These are phyloP conservation scores for Balamuthia mandrillaris DNA, from an alignment of 208 protist genomes.

Conservation along the genomic window DNA sequence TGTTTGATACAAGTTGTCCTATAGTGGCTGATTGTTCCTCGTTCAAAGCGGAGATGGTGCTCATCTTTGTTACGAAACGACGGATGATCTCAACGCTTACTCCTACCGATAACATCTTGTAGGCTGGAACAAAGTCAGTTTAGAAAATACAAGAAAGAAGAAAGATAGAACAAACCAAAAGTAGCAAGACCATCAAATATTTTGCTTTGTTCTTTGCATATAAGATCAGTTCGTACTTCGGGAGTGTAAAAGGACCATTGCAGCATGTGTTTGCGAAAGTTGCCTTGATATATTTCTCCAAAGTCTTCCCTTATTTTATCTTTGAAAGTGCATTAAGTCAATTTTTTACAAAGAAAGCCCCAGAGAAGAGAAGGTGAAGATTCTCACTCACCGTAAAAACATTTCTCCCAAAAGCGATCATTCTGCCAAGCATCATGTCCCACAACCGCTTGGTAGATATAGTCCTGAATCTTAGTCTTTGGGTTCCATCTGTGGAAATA, in stretches of 20 bases:
- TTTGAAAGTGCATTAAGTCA: background rate
- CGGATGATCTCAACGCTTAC: conserved; percentile 10
- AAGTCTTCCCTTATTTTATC: conserved; percentile 19
- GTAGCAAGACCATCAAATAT: conserved; percentile 12
- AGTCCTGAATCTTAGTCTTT: background rate
- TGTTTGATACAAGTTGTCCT: background rate
- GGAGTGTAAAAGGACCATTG: background rate
- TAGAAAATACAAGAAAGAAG: background rate
- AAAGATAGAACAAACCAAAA: background rate
- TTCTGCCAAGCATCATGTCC: conserved; percentile 13
- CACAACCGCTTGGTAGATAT: background rate
- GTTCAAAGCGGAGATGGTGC: background rate
- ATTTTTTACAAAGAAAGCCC: too few species aligned
- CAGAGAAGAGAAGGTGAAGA: background rate
- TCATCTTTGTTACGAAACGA: conserved; percentile 15
- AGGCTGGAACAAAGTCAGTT: background rate
- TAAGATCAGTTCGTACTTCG: background rate
- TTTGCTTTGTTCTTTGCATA: background rate
- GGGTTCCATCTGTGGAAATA: background rate
- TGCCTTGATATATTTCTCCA: background rate
- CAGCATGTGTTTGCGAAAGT: background rate
- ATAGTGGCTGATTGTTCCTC: background rate
- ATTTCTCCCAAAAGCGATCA: background rate
- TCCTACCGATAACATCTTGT: conserved; percentile 4
- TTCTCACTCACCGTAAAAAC: background rate